Base-by-base conservation (phyloP, 371 early-diverging fungal genomes). In the Coemansia sp. region DNA sequence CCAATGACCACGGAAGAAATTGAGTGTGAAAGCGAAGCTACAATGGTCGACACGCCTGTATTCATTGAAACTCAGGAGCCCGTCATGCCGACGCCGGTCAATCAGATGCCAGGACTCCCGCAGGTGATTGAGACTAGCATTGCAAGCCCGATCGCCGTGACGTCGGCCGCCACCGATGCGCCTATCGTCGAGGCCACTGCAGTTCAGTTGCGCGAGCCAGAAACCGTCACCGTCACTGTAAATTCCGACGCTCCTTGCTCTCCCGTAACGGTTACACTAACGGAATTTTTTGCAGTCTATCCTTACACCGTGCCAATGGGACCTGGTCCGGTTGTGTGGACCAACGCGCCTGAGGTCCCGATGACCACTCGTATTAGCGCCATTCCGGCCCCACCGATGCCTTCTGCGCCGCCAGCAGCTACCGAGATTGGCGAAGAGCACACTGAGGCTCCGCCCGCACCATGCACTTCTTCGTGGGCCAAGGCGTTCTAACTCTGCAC, bases 311-410 rank as follows among this genome's bases (percentile, higher is more conserved):
- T 64, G 48, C 72, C 68, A 10, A 52, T 64, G 24, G 73, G 18
- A 8, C 76, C 72, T 8, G 76, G 76, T 0, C 76, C 72, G 6
- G 72, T 76, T 11, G 61, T 76, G 31, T 71, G 67, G 76, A 63
- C 72, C 63, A 47, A 47, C 27, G 22, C 21, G 16, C 67, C 62
- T 11, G 59, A 4, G 8, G 18, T 48, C 26, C 57, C 64, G 4
- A 61, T n/a, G 39, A 31, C 62, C 7, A 50, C 39, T 2, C 62
- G 29, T 1, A 37, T 22, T 13, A 26, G 10, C 54, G 48, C 45
- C 3, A 22, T 27, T 5, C 63, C 63, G 16, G 61, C 37, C 7
- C 52, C 42, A 7, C 54, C 63, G 1, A 13, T 26, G 37, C 21
- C 6, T 26, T 4, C 52, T 5, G 37, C 48, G 8, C 60, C 60